Base-by-base conservation (phyloP, 768 basidiomycete genomes). In the Mycena galericulata region DNA sequence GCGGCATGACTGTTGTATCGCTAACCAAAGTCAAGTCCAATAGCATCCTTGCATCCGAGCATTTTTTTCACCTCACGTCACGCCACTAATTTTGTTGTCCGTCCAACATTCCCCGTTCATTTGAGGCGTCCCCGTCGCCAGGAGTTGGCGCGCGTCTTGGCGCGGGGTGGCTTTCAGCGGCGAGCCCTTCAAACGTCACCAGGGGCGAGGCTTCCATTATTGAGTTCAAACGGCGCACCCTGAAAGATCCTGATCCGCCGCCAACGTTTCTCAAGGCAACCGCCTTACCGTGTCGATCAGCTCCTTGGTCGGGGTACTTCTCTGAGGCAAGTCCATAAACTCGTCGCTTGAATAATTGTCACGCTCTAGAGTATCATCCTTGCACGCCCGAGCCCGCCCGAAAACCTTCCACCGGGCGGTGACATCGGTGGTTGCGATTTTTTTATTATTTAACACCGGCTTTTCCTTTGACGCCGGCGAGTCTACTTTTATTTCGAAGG, bases 391-490 rank as follows among this genome's bases (percentile, higher is more conserved):
- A 32, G 6, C 17, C 26, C 38, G 47, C 11, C 51, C 61, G 50
- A 24, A 54, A 65, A 57, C 12, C 8, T 47, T 22, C 27, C 56
- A 56, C n/a, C 29, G 27, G 51, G 38, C 50, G 63, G 34, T 18
- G 47, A 41, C 30, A 29, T 51, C 56, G 57, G 34, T 34, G 26
- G 17, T 43, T 2, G 57, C 45, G 43, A 17, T 24, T 30, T 47
- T 1, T 54, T 40, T 47, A 8, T 22, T 7, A 29, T 11, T 24
- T 27, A 20, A 27, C 17, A 46, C 51, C 50, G 65, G 22, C 34
- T 47, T 54, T 67, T 61, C 57, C 65, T 60, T 61, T 49, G 56
- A 67, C 27, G 40, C 65, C 65, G 65, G 65, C 18, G 29, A 55
- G 30, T 46, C 50, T 32, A 60, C 55, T 57, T 46, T 45, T 4